Evolutionary conservation across 2,329 filamentous ascomycete species (phyloP).

Genomic region (Lizonia empirigonia): DNA sequence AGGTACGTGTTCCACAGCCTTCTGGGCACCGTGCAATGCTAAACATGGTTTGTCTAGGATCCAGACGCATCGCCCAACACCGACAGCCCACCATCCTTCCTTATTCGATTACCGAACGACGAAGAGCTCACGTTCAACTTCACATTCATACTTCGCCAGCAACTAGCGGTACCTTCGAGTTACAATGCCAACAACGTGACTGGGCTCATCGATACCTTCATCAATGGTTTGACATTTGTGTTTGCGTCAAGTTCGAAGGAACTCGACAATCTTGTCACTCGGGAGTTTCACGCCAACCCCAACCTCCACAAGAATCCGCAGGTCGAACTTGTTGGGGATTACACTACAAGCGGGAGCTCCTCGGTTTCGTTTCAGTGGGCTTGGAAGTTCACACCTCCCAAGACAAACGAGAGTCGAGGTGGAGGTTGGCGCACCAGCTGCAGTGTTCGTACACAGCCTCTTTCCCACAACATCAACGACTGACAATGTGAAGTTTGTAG

Average conservation of each 20-base stretch:
- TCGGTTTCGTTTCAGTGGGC: constrained; percentile 92
- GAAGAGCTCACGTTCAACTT: constrained; percentile 94
- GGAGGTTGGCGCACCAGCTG: constrained; percentile 96
- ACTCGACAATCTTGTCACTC: constrained; percentile 89
- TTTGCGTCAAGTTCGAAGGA: constrained; percentile 85
- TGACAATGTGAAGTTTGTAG: constrained; percentile 73
- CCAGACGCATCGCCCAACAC: constrained; percentile 61
- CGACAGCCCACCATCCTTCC: constrained; percentile 67
- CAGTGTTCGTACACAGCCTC: constrained; percentile 64
- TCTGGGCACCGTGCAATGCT: constrained; percentile 10
- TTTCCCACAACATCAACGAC: constrained; percentile 6
- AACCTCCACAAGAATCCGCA: constrained; percentile 98
- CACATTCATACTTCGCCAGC: constrained; percentile 77
- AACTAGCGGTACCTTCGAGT: constrained; percentile 50
- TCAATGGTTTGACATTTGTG: constrained; percentile 90
- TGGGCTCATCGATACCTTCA: constrained; percentile 67
- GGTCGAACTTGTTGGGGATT: constrained; percentile 93
- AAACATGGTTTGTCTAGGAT: constrained; percentile 63
- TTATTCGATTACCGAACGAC: constrained; percentile 85
- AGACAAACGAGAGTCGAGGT: constrained; percentile 76
- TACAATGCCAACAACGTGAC: constrained; percentile 50
- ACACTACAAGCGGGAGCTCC: constrained; percentile 77
- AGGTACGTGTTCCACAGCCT: constrained; percentile 61
- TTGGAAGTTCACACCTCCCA: constrained; percentile 96
- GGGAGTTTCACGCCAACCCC: constrained; percentile 95